A percentile compares a stretch with the other conserved stretches of the same genome.
Conservation (phyloP, 2,329 filamentous ascomycete genomes). For the Colletotrichum camelliae region DNA sequence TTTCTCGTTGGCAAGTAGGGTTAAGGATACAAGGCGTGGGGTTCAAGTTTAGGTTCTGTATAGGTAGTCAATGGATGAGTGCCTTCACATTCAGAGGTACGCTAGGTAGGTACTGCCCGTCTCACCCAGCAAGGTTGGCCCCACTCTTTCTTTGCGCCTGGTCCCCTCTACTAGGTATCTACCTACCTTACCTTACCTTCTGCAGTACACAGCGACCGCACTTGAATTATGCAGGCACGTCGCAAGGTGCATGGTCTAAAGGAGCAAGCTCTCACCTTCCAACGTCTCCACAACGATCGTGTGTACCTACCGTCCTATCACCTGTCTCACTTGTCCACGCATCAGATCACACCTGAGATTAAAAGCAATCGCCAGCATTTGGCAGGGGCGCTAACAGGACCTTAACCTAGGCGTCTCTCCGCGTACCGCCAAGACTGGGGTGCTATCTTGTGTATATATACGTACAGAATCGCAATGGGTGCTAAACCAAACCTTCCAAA, state of each 20-base stretch:
- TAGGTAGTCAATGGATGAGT: background rate
- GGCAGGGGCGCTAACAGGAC: background rate
- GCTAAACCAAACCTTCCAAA: background rate
- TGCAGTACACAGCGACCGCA: background rate
- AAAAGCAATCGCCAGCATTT: background rate
- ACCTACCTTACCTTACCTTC: background rate
- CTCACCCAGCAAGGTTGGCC: background rate
- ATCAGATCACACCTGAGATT: background rate
- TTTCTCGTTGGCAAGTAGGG: background rate
- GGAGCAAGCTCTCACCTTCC: background rate
- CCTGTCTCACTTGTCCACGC: background rate
- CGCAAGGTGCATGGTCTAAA: background rate
- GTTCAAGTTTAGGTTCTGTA: background rate
- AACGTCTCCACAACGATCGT: background rate
- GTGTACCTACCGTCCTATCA: background rate
- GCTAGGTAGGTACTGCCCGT: background rate
- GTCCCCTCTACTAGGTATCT: background rate
- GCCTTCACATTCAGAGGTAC: background rate
- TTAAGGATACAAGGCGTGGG: background rate
- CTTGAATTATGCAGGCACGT: background rate
- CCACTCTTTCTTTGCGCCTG: background rate
- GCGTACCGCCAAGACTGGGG: background rate
- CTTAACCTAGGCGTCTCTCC: background rate
- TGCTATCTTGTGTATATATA: background rate
- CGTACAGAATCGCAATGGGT: conserved; percentile 12